Evolutionary conservation across 148 eudicot species (phyloP).

Genomic region (Rhododendron vialii): DNA sequence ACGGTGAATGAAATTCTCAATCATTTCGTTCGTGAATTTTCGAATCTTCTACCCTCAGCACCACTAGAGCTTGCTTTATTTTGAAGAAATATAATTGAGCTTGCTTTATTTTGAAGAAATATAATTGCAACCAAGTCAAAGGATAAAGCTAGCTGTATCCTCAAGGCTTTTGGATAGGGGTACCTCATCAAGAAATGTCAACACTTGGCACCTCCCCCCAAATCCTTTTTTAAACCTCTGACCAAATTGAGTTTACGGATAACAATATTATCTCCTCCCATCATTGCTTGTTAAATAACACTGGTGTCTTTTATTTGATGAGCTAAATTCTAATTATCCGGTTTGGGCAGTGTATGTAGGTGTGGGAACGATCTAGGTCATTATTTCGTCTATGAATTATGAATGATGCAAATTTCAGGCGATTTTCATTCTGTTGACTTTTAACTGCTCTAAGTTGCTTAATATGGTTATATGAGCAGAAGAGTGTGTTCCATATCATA

Average conservation of each 20-base stretch:
- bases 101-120: background rate
- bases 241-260: background rate
- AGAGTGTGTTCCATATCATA: background rate
- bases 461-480: background rate
- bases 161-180: background rate
- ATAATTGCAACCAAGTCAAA: background rate
- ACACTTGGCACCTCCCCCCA: background rate
- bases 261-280: background rate
- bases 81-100: background rate
- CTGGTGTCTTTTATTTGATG: background rate
- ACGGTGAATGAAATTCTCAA: background rate
- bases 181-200: slow-evolving; percentile 1
- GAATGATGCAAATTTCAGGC: background rate
- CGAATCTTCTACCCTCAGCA: background rate
- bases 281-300: background rate
- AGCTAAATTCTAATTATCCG: background rate
- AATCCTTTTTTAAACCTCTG: background rate
- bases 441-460: background rate
- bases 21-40: background rate
- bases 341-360: slow-evolving; percentile 2
- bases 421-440: background rate
- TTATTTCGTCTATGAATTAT: background rate
- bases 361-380: slow-evolving; percentile 3
- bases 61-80: background rate
- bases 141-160: background rate